phyloP scores from a whole-genome alignment of 495 filamentous ascomycete genomes.

The Annulohypoxylon moriforme region DNA sequence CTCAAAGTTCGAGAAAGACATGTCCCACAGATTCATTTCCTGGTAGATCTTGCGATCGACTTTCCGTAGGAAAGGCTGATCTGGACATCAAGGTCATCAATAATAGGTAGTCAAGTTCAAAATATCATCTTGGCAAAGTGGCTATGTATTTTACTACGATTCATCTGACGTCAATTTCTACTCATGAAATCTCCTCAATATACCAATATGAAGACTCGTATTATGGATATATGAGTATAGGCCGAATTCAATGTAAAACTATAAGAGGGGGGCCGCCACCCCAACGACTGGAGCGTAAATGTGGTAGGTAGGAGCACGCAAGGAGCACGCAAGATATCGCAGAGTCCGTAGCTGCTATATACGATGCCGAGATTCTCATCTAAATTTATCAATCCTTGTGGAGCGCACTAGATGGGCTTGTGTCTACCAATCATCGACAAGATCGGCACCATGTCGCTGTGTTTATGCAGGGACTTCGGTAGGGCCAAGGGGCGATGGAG shows the following conservation, averaged over 20 bases:
- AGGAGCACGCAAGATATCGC: conserved; percentile 29
- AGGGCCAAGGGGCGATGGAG: conserved; percentile 16
- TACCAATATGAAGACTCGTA: too few relatives aligned
- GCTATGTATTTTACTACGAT: not conserved
- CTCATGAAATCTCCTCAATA: not conserved
- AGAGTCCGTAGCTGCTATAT: conserved; percentile 21
- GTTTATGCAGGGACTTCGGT: conserved; percentile 39
- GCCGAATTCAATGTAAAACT: not conserved
- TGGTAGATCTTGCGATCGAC: too few relatives aligned
- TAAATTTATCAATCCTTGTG: conserved; percentile 23
- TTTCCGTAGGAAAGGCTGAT: not conserved
- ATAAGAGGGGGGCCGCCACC: conserved; percentile 6
- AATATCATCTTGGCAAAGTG: conserved; percentile 3
- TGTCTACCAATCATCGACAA: conserved; percentile 14
- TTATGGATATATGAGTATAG: conserved; percentile 1
- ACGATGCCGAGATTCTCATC: conserved; percentile 20
- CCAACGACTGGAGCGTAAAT: conserved; percentile 1
- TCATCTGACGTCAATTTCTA: not conserved
- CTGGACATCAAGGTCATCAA: not conserved
- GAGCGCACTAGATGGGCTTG: not conserved
- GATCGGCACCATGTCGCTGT: conserved; percentile 6
- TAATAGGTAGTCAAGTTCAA: not conserved
- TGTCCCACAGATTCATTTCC: too few relatives aligned
- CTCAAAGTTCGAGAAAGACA: too few relatives aligned
- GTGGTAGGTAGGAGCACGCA: conserved; percentile 25